Base-by-base conservation (phyloP, 2,329 filamentous ascomycete genomes). In the Fusarium sp. region DNA sequence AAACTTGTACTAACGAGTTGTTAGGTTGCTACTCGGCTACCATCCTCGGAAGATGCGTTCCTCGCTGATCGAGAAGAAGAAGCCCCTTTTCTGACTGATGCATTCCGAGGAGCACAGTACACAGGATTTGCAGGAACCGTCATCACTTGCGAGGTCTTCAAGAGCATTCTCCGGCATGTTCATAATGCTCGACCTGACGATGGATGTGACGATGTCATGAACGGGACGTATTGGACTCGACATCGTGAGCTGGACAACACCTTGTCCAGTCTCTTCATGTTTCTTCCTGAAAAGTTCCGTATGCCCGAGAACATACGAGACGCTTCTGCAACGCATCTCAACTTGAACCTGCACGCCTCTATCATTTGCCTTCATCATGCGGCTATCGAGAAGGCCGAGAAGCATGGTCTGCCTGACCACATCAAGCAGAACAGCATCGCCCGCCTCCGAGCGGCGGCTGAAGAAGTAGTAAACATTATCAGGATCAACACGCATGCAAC, bases 301-400 rank as follows among this genome's bases (percentile, higher is more conserved):
- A 83, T 98, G 27, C 94, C 95, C 0, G 83, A 86, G 29, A 91
- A 92, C 14, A 84, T 94, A 61, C 86, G 88, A 42, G 90, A 97
- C 75, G 87, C 92, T 1, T 91, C 93, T 54, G 90, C 94, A 8
- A 88, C 97, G 0, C 95, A 97, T 79, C 87, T 92, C 60, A 98
- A 98, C 73, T 92, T 98, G 86, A 95, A 94, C 78, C 89, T 98
- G 4, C 95, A 98, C 78, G 94, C 95, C 1, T 93, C 94, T 1
- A 90, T 93, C 10, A 98, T 98, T 62, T 97, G 94, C 80, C 86
- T 98, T 6, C 95, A 98, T 79, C 94, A 97, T 81, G 93, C 94
- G 1, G 95, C 95, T 2, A 91, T 96, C 10, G 94, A 95, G 82
- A 95, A 93, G 79, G 93, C 93, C 1, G 92, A 95, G 64, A 92